phyloP scores from a whole-genome alignment of 2,329 filamentous ascomycete genomes.

The Cladophialophora psammophila region DNA sequence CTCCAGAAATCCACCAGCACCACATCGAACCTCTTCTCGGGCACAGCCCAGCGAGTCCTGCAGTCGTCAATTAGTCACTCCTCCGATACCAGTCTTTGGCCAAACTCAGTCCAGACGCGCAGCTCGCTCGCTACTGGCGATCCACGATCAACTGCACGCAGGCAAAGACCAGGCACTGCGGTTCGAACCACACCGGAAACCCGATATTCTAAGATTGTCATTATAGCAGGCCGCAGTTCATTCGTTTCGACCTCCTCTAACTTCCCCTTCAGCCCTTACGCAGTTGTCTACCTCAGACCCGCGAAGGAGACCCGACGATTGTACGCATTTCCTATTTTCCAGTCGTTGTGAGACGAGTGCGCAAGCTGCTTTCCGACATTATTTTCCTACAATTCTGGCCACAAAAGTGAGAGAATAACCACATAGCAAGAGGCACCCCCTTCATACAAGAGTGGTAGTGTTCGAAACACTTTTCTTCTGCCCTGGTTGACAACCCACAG shows the following conservation, averaged over 20 bases:
- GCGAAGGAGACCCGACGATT: neutral
- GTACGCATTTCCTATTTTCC: neutral
- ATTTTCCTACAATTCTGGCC: neutral
- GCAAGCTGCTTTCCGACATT: neutral
- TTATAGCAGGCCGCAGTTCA: neutral
- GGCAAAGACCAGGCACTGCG: conserved; percentile 3
- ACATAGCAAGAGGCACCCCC: neutral
- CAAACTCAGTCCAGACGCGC: conserved; percentile 1
- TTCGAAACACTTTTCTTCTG: neutral
- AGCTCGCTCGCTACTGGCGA: conserved; percentile 11
- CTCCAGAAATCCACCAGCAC: conserved; percentile 4
- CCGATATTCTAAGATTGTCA: neutral
- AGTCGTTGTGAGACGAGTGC: neutral
- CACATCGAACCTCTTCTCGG: neutral
- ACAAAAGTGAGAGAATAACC: neutral
- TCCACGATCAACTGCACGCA: conserved; percentile 4
- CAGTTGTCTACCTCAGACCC: neutral
- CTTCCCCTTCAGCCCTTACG: neutral
- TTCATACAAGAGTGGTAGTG: neutral
- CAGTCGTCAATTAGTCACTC: neutral
- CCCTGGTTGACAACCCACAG: neutral
- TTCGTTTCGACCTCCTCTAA: neutral
- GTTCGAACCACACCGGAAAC: neutral
- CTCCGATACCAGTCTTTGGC: neutral
- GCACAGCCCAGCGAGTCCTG: neutral